These are phyloP conservation scores for Coemansia sp. DNA, from an alignment of 192 early-diverging fungal genomes.

Conservation along the genomic window DNA sequence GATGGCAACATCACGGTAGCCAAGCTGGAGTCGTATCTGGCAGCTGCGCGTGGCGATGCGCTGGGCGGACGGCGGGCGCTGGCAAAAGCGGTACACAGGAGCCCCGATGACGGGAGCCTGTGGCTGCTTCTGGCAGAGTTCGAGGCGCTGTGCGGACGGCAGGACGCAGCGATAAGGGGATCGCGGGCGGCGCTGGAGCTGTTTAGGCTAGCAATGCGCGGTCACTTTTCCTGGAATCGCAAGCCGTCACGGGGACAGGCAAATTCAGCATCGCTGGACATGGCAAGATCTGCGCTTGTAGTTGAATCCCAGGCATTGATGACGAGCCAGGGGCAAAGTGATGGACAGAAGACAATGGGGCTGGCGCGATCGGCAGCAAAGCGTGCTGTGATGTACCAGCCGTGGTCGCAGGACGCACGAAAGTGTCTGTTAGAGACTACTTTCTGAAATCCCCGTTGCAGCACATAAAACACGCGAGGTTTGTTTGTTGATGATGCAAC, in stretches of 20 bases:
- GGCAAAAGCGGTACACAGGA: conserved; percentile 17
- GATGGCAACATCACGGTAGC: conserved; percentile 13
- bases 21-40: conserved; percentile 26
- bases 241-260: conserved; percentile 14
- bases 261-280: conserved; percentile 23
- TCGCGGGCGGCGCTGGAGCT: conserved; percentile 21
- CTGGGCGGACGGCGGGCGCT: conserved; percentile 25
- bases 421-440: neutral
- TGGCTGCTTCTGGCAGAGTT: conserved; percentile 36
- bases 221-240: conserved; percentile 28
- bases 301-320: conserved; percentile 9
- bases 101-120: conserved; percentile 22
- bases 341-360: neutral
- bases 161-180: neutral
- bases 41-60: conserved; percentile 28
- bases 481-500: no score
- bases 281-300: conserved; percentile 13
- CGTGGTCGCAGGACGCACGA: conserved; percentile 38
- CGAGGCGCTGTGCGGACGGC: conserved; percentile 9
- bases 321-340: neutral
- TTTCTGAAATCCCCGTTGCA: no score
- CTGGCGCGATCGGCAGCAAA: conserved; percentile 23
- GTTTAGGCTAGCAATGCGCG: conserved; percentile 19
- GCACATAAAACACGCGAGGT: no score
- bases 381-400: conserved; percentile 38